Conservation (phyloP, 129 eudicot genomes). For the Rutidosis leptorrhynchoides region DNA sequence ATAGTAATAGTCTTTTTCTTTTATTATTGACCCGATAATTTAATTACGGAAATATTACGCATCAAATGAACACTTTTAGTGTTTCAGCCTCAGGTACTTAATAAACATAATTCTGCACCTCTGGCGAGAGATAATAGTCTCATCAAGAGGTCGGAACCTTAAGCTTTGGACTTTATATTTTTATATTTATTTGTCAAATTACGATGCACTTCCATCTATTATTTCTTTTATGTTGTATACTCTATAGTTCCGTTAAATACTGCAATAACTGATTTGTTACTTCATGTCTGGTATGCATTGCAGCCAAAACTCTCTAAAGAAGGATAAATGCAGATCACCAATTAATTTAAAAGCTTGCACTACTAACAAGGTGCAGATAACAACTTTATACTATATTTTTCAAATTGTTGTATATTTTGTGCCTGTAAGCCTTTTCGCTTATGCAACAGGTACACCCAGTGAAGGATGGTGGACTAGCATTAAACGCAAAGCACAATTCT, state of each 20-base stretch:
- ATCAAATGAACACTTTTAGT: not conserved
- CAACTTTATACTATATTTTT: not conserved
- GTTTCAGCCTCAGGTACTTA: slow-evolving; percentile 39
- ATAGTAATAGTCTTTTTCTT: too few species aligned
- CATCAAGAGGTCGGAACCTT: slow-evolving; percentile 37
- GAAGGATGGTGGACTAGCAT: slow-evolving; percentile 28
- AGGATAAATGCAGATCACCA: slow-evolving; percentile 24
- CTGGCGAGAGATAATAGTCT: slow-evolving; percentile 21
- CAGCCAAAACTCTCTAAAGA: slow-evolving; percentile 39
- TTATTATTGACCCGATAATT: too few species aligned
- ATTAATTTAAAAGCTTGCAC: slow-evolving; percentile 26
- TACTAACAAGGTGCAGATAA: slow-evolving; percentile 30
- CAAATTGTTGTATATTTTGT: not conserved
- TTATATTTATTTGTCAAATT: not conserved
- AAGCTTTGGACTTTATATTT: not conserved
- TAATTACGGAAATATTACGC: too few species aligned
- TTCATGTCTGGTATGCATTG: slow-evolving; percentile 14
- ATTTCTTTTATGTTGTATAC: not conserved
- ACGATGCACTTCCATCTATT: not conserved
- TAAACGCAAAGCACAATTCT: slow-evolving; percentile 29
- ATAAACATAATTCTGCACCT: slow-evolving; percentile 30
- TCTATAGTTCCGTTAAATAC: not conserved
- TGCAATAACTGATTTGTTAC: slow-evolving; percentile 10
- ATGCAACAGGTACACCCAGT: slow-evolving; percentile 40
- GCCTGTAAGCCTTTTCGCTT: slow-evolving; percentile 7